Evolutionary conservation across 495 filamentous ascomycete genomes (phyloP), one percentile per base, ranked within the genome.

Genomic region (Pseudoneurospora amorphoporcata): DNA sequence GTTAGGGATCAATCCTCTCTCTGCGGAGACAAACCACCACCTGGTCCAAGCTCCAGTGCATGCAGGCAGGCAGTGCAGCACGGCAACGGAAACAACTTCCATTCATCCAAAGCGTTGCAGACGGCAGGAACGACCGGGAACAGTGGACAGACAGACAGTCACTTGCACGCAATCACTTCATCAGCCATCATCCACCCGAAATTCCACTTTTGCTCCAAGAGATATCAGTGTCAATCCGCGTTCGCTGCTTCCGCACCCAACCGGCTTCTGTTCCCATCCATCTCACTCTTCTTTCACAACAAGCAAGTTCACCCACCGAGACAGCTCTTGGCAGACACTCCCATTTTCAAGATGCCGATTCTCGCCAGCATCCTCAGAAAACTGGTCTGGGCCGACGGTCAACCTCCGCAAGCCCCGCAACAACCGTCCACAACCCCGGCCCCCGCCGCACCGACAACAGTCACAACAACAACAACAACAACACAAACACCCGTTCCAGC

Each of bases 281-380:
- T 8, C 29, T 61, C 53, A 61, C 23, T 65, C 53, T 65, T 35
- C 53, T 17, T 65, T 35, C 53, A 23, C 23, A 23, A 23, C 23
- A 23, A 23, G 23, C 23, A 65, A 65, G 29, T 65, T 35, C 53
- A 65, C 53, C 53, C 53, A 65, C 29, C 53, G 2, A 32, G 53
- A 65, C 29, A 40, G 35, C 4, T 7, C 47, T 58, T 53, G 29
- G 29, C 23, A 61, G 23, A 61, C 53, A 61, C 12, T 14, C 69
- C 37, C 58, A 43, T 53, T 10, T 43, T 70, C 69, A 73, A 61
- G 16, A 73, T 73, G 72, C 71, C 71, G 23, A 71, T 73, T 17
- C 40, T 73, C 39, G 45, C 72, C 32, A 40, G 10, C 69, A 39
- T 73, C n/a, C 41, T 73, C 43, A 19, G 39, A n/a, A 53, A 70